Percentiles rank a stretch among this genome's conserved stretches.
Evolutionary conservation across 2,329 filamentous ascomycete species (phyloP).

Genomic region (Fusarium sambucinum): DNA sequence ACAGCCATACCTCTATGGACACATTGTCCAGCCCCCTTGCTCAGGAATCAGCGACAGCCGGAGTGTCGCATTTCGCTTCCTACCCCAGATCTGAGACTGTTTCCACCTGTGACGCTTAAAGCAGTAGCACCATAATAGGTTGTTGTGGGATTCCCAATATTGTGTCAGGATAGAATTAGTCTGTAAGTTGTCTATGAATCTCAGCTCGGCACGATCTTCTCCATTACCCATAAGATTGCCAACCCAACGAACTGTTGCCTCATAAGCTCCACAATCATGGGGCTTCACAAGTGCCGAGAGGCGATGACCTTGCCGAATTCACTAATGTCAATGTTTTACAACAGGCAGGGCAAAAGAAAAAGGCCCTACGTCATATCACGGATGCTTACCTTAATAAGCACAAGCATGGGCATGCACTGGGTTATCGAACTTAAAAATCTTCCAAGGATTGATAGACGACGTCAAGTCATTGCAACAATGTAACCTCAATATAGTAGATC

Average conservation of each 20-base stretch:
- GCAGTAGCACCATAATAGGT: background rate
- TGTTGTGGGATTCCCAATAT: accelerated
- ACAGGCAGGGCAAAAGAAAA: accelerated
- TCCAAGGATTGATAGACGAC: background rate
- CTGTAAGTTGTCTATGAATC: background rate
- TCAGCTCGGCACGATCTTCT: accelerated
- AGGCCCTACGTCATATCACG: background rate
- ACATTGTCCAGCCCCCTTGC: background rate
- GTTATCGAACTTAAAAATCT: background rate
- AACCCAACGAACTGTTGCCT: background rate
- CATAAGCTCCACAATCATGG: background rate
- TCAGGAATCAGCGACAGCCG: background rate
- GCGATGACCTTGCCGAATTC: background rate
- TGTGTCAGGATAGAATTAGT: background rate
- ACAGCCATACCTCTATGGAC: background rate
- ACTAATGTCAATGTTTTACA: background rate
- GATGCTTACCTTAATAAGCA: background rate
- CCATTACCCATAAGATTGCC: no score
- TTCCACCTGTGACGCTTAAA: background rate
- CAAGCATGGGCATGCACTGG: accelerated
- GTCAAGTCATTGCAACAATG: background rate
- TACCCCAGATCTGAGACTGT: background rate
- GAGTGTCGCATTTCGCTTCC: background rate
- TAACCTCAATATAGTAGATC: no score
- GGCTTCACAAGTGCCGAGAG: background rate